Base-by-base conservation (phyloP, 768 basidiomycete genomes). In the Amanita pallidorosea region DNA sequence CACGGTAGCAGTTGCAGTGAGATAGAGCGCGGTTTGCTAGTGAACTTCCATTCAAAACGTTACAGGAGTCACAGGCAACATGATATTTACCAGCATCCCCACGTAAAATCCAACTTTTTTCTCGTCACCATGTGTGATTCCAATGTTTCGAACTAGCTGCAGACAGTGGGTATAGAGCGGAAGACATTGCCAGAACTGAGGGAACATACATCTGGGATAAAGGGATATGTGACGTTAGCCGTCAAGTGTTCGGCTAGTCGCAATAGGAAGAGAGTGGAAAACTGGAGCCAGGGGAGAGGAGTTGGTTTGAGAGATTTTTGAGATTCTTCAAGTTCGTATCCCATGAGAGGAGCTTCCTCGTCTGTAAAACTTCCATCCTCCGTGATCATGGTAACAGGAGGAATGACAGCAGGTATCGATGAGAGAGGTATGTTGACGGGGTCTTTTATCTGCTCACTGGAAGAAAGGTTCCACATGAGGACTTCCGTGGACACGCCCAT, bases 1-100 rank as follows among this genome's bases (percentile, higher is more conserved):
- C 18, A 87, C 79, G 1, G 83, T 86, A 45, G 77, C 61, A 0
- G 85, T 84, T 64, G 88, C 82, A 0, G 83, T 80, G n/a, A 83
- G 67, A 55, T 81, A 89, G 64, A 87, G 88, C 15, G 85, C 58
- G 0, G 88, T 88, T 72, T 85, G 79, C 87, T 89, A 27, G 1
- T 27, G 25, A 29, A 8, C 9, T 29, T 9, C 9, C 9, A 31
- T 1, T 42, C 6, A 17, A 17, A 15, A 8, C 13, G 4, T 8
- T 27, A 27, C 25, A 41, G 4, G n/a, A n/a, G 13, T 11, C 8
- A 41, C 11, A 5, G 25, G 7, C 15, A 29, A 8, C 23, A 50
- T n/a, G 15, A 12, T 11, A 15, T 56, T 46, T 22, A 85, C 86
- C 74, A 89, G 68, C 7, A 86, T 57, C n/a, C 85, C 86, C 43